phyloP scores from a whole-genome alignment of 192 early-diverging fungal genomes.

The Backusella macrospora region DNA sequence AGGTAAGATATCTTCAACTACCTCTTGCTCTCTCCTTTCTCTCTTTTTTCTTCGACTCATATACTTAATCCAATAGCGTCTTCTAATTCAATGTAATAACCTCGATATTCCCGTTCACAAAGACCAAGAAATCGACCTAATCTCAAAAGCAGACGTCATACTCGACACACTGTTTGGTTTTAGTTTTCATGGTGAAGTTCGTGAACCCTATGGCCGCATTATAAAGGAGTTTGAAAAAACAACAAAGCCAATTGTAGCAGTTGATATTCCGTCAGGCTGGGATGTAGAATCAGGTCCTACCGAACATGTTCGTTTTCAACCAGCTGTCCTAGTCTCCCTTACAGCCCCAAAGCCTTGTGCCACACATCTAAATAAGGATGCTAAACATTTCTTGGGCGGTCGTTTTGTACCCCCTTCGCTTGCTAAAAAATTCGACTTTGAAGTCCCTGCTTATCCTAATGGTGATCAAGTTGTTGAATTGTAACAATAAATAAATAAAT shows the following conservation, averaged over 20 bases:
- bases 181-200: constrained; percentile 79
- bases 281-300: constrained; percentile 81
- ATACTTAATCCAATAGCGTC: constrained; percentile 41
- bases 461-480: constrained; percentile 71
- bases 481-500: neutral
- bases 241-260: constrained; percentile 57
- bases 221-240: constrained; percentile 51
- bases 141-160: constrained; percentile 64
- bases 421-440: constrained; percentile 64
- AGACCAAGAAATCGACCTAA: constrained; percentile 30
- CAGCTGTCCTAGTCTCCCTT: constrained; percentile 85
- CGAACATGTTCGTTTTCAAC: constrained; percentile 57
- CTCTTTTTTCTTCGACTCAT: neutral
- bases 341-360: constrained; percentile 91
- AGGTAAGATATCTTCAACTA: constrained; percentile 32
- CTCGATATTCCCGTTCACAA: constrained; percentile 68
- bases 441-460: constrained; percentile 72
- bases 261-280: constrained; percentile 97
- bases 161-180: constrained; percentile 94
- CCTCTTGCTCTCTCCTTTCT: neutral
- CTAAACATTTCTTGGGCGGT: constrained; percentile 84
- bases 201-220: constrained; percentile 73
- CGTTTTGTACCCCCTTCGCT: constrained; percentile 83
- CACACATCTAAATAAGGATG: constrained; percentile 62
- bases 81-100: constrained; percentile 71